Evolutionary conservation across 768 basidiomycete genomes (phyloP).

Genomic region (Suillus subaureus): DNA sequence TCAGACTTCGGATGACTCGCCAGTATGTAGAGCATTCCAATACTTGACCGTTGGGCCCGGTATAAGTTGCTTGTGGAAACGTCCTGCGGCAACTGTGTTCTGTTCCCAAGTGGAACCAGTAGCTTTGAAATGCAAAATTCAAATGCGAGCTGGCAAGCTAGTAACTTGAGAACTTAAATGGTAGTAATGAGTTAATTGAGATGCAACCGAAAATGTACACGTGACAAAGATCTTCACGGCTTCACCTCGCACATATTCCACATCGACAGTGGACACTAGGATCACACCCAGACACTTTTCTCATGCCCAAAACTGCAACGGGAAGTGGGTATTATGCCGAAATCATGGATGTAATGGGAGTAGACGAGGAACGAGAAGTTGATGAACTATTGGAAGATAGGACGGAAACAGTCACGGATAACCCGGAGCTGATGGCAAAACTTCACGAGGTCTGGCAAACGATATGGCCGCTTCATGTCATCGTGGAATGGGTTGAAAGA

Average conservation of each 20-base stretch:
- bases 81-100: background rate
- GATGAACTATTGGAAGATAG: constrained; percentile 10
- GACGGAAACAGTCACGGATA: background rate
- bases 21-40: background rate
- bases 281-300: background rate
- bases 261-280: background rate
- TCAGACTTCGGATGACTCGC: background rate
- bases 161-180: background rate
- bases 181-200: background rate
- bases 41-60: background rate
- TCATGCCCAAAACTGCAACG: background rate
- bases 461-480: constrained; percentile 6
- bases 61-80: background rate
- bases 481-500: constrained; percentile 8
- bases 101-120: background rate
- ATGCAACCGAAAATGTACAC: background rate
- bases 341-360: background rate
- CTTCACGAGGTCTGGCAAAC: constrained; percentile 9
- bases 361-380: constrained; percentile 12
- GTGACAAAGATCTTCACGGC: background rate
- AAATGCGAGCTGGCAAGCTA: background rate
- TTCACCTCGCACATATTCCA: background rate
- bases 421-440: constrained; percentile 7
- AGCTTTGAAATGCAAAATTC: background rate
- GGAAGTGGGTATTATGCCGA: background rate